These are phyloP conservation scores for Xylariomycetidae sp. DNA, from an alignment of 2,329 filamentous ascomycete genomes.

Conservation along the genomic window DNA sequence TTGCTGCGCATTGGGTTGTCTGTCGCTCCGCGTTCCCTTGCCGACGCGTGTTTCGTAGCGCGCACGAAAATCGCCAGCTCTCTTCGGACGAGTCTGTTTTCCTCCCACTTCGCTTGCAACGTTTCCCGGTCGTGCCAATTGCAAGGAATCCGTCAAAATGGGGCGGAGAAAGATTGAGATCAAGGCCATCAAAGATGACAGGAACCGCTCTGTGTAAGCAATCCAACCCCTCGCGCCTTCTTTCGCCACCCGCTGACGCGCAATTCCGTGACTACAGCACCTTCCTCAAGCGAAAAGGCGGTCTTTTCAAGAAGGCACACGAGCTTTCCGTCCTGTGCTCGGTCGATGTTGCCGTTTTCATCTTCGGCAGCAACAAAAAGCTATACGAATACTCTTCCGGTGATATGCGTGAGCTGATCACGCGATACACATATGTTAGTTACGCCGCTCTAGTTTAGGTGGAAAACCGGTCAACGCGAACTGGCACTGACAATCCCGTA, in stretches of 20 bases:
- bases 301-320: slow-evolving; percentile 98
- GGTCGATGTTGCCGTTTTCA: slow-evolving; percentile 97
- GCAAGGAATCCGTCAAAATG: slow-evolving; percentile 50
- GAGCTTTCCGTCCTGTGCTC: slow-evolving; percentile 97
- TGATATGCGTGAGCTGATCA: slow-evolving; percentile 87
- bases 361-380: slow-evolving; percentile 98
- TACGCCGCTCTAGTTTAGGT: neutral
- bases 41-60: slow-evolving; percentile 4
- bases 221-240: slow-evolving; percentile 3
- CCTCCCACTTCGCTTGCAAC: slow-evolving; percentile 1
- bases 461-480: neutral
- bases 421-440: slow-evolving; percentile 85
- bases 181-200: slow-evolving; percentile 98
- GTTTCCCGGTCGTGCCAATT: too few relatives aligned
- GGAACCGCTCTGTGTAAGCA: slow-evolving; percentile 92
- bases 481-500: slow-evolving; percentile 31
- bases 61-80: neutral
- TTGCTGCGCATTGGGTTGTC: too few relatives aligned
- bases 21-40: too few relatives aligned
- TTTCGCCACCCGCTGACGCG: slow-evolving; percentile 11
- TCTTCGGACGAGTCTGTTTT: neutral
- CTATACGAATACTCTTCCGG: slow-evolving; percentile 94
- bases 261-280: slow-evolving; percentile 59
- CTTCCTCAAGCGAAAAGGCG: slow-evolving; percentile 97
- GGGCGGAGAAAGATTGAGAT: slow-evolving; percentile 99